These are phyloP conservation scores for Lactarius trivialis DNA, from an alignment of 768 basidiomycete genomes.

Conservation along the genomic window DNA sequence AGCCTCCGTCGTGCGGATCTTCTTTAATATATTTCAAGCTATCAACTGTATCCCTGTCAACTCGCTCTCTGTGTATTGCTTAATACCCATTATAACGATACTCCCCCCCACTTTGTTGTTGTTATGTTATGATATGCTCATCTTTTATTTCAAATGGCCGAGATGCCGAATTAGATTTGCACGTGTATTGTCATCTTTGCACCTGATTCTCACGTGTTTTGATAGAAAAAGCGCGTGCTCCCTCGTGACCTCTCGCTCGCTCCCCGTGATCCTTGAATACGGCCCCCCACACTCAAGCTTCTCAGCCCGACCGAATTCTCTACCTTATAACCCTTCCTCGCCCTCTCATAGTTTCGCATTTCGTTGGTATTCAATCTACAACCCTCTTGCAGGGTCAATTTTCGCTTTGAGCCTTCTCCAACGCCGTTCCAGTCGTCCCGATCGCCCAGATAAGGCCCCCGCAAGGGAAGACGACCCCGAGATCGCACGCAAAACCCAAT, in stretches of 20 bases:
- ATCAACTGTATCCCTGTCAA: conserved; percentile 1
- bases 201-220: conserved; percentile 25
- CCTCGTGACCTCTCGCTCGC: conserved; percentile 19
- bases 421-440: background rate
- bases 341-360: background rate
- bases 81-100: background rate
- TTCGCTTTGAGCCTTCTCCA: background rate
- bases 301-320: background rate
- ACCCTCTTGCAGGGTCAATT: background rate
- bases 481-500: conserved; percentile 3
- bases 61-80: background rate
- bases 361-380: background rate
- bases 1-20: conserved; percentile 66
- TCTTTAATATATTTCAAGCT: conserved; percentile 35
- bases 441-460: conserved; percentile 14
- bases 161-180: conserved; percentile 19
- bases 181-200: conserved; percentile 22
- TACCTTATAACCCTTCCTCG: background rate
- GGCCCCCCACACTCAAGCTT: background rate
- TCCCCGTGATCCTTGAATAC: conserved; percentile 21
- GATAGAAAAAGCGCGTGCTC: conserved; percentile 22
- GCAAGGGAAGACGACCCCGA: background rate
- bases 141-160: conserved; percentile 3
- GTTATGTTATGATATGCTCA: too few relatives aligned
- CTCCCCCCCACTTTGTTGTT: too few relatives aligned